phyloP scores from a whole-genome alignment of 306 rosid genomes.

The Fagus crenata region DNA sequence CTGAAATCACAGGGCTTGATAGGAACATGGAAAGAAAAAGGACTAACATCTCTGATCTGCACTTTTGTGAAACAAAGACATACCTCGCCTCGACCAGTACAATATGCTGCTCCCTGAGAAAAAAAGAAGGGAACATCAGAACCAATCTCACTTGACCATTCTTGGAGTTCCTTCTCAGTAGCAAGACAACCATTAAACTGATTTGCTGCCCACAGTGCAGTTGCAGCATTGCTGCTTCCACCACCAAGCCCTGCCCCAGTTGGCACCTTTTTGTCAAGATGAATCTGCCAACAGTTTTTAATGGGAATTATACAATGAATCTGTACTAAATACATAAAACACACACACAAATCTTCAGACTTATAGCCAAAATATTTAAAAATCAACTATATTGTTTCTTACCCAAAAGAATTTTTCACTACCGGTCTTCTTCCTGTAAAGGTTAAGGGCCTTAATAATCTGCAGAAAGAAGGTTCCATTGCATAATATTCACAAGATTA shows the following conservation, averaged over 20 bases:
- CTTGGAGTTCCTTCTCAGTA: conserved; percentile 86
- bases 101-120: conserved; percentile 92
- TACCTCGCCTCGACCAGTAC: conserved; percentile 98
- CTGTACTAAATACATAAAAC: background rate
- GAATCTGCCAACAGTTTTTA: conserved; percentile 61
- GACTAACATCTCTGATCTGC: background rate
- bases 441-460: conserved; percentile 97
- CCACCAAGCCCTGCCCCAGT: conserved; percentile 99
- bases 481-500: conserved; percentile 15
- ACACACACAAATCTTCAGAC: background rate
- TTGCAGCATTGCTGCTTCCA: conserved; percentile 98
- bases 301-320: conserved; percentile 10
- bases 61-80: conserved; percentile 29
- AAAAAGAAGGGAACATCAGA: conserved; percentile 97
- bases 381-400: conserved; percentile 27
- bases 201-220: conserved; percentile 97
- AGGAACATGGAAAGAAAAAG: background rate
- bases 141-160: conserved; percentile 98
- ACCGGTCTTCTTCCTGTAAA: conserved; percentile 89
- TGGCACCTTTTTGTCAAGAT: conserved; percentile 89
- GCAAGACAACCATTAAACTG: conserved; percentile 78
- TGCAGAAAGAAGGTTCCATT: conserved; percentile 37
- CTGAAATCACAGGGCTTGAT: background rate
- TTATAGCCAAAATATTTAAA: background rate
- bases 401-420: conserved; percentile 86